These are phyloP conservation scores for Polyrhizophydium stewartii DNA, from an alignment of 371 early-diverging fungal genomes.

Conservation along the genomic window DNA sequence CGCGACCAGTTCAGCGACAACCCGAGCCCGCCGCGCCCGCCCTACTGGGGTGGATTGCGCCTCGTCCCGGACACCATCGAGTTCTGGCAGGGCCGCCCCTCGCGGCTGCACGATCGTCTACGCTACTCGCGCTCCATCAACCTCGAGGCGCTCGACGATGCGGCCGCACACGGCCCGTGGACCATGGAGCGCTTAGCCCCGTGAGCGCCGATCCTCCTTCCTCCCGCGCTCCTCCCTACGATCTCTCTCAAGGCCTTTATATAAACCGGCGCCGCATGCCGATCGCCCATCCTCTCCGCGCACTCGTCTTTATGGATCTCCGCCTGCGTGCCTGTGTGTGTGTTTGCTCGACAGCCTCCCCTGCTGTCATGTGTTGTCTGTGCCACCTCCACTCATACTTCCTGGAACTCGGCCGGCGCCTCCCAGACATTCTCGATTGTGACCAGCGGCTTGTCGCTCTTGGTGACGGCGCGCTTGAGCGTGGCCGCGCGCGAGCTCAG, in stretches of 20 bases:
- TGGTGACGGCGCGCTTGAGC: neutral
- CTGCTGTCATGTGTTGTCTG: neutral
- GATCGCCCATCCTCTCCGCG: too few species aligned
- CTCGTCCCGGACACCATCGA: conserved; percentile 38
- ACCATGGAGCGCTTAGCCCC: conserved; percentile 18
- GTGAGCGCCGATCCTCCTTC: too few species aligned
- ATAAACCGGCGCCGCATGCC: too few species aligned
- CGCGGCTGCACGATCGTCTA: conserved; percentile 40
- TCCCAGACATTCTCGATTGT: conserved; percentile 9
- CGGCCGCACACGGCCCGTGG: conserved; percentile 13
- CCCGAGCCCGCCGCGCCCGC: conserved; percentile 30
- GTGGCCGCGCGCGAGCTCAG: neutral
- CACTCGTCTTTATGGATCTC: neutral
- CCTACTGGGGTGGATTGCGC: conserved; percentile 44
- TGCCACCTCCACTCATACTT: neutral
- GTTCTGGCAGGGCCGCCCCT: conserved; percentile 47
- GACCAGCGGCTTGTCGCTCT: neutral
- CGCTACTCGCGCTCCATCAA: conserved; percentile 4
- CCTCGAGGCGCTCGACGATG: neutral
- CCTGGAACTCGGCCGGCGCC: conserved; percentile 13
- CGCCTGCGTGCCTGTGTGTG: neutral
- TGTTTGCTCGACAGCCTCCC: neutral
- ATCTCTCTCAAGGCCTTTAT: too few species aligned
- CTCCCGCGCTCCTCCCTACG: too few species aligned
- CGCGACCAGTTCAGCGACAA: conserved; percentile 17